Base-by-base conservation (phyloP, 2,329 filamentous ascomycete genomes). In the Scedosporium dehoogii region DNA sequence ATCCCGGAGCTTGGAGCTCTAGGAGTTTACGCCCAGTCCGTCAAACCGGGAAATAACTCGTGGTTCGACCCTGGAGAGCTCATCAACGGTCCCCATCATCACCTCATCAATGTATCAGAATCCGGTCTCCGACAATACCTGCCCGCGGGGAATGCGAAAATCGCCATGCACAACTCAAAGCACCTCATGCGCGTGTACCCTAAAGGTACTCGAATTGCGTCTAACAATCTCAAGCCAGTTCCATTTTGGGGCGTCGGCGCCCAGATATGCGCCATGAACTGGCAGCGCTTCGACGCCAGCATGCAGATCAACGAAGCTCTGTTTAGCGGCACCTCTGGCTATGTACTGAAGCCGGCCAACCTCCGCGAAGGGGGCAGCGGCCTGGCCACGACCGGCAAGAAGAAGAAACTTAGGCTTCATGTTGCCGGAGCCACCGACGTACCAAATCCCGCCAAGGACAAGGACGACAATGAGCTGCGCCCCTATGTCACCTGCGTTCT, bases 151-250 rank as follows among this genome's bases (percentile, higher is more conserved):
- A 76, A 74, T 56, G 68, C 74, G 14, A 76, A 78, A 41, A 85
- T 89, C 61, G 74, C 81, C 1, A 70, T 70, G 0, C 86, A 89
- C 74, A 89, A 89, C 65, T 75, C 85, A 0, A 75, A 79, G 21
- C 84, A 88, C 64, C 76, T 89, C n/a, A 89, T 89, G 86, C 81
- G 86, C 3, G 85, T 89, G 1, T 89, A 78, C 66, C 86, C 86
- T 44, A 88, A 88, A 68, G 86, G 86, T 58, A 87, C 85, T 0
- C 82, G 86, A 53, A 88, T 89, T 69, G 83, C 82, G 0, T 88
- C 85, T 2, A 79, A 78, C 42, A 89, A 89, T 68, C 78, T 89
- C 2, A 78, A 79, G 61, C 85, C 85, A 0, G 79, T 85, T 0
- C 78, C 80, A 0, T 89, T 86, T 69, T 89, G 86, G 86, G 84